Evolutionary conservation across 1,139 yeast species (phyloP).

Genomic region (Saccharomyces uvarum): DNA sequence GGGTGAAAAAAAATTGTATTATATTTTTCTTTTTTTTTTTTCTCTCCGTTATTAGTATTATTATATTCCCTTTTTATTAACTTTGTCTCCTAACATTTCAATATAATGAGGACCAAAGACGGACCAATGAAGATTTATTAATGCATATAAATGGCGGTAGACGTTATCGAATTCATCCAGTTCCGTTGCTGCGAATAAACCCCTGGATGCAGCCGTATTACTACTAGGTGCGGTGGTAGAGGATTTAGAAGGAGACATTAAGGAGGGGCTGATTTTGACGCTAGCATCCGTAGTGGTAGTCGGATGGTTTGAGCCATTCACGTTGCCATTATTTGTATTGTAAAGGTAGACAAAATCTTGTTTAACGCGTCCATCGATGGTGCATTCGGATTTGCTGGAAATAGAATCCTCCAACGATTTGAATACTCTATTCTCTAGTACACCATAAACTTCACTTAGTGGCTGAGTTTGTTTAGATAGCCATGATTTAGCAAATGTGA

Average conservation of each 20-base stretch:
- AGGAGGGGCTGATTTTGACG: conserved; percentile 1
- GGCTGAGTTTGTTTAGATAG: conserved; percentile 81
- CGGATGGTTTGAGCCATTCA: conserved; percentile 1
- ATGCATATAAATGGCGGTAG: conserved; percentile 30
- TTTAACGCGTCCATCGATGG: conserved; percentile 30
- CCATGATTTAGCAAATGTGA: conserved; percentile 74
- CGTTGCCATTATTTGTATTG: conserved; percentile 10
- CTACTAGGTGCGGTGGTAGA: neutral
- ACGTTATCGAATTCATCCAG: conserved; percentile 31
- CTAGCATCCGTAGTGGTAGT: neutral
- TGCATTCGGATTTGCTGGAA: conserved; percentile 26
- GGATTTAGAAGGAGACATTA: conserved; percentile 3
- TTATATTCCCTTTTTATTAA: conserved; percentile 9
- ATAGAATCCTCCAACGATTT: conserved; percentile 32
- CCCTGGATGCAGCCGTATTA: conserved; percentile 4
- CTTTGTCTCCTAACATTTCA: conserved; percentile 26
- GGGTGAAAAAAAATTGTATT: neutral
- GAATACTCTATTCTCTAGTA: conserved; percentile 65
- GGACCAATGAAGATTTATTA: conserved; percentile 33
- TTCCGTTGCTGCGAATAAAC: conserved; percentile 20
- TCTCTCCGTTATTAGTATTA: neutral
- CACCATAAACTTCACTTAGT: conserved; percentile 65
- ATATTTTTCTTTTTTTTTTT: neutral
- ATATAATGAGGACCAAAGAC: conserved; percentile 32
- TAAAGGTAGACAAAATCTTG: conserved; percentile 31